phyloP scores from a whole-genome alignment of 305 asterid genomes.

The Plantago lanceolata region DNA sequence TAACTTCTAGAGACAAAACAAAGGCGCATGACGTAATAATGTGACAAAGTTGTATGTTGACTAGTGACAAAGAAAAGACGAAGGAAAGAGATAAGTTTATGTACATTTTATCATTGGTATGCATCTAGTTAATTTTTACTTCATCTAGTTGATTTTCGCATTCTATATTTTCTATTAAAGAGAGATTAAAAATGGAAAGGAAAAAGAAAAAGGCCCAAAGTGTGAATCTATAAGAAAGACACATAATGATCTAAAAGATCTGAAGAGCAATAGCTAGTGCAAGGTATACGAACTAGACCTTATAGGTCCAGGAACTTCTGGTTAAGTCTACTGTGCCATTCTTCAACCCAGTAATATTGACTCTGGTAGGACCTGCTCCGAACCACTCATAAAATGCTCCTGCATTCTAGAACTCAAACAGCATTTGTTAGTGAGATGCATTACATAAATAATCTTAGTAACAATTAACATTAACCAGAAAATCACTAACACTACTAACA shows the following conservation, averaged over 20 bases:
- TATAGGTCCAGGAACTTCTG: constrained; percentile 55
- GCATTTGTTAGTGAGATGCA: constrained; percentile 6
- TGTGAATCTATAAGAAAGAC: background rate
- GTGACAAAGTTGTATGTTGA: too few species aligned
- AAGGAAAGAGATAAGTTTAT: too few species aligned
- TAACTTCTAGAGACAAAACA: too few species aligned
- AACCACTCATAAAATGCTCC: constrained; percentile 83
- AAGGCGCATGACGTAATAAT: too few species aligned
- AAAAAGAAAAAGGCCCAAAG: background rate
- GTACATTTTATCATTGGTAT: too few species aligned
- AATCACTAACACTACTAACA: background rate
- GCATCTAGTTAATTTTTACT: too few species aligned
- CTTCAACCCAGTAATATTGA: constrained; percentile 61
- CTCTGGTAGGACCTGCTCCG: constrained; percentile 82
- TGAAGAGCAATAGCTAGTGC: background rate
- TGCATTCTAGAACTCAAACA: constrained; percentile 55
- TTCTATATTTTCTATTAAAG: background rate
- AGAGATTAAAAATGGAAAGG: too few species aligned
- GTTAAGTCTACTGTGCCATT: constrained; percentile 65
- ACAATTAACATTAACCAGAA: background rate
- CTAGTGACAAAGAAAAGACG: too few species aligned
- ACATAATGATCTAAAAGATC: constrained; percentile 11
- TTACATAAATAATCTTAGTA: background rate
- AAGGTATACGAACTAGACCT: constrained; percentile 39
- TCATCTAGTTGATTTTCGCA: background rate